A percentile compares a stretch with the other conserved stretches of the same genome.
These are phyloP conservation scores for Fusarium veterinarium DNA, from an alignment of 2,329 filamentous ascomycete genomes.

Conservation along the genomic window DNA sequence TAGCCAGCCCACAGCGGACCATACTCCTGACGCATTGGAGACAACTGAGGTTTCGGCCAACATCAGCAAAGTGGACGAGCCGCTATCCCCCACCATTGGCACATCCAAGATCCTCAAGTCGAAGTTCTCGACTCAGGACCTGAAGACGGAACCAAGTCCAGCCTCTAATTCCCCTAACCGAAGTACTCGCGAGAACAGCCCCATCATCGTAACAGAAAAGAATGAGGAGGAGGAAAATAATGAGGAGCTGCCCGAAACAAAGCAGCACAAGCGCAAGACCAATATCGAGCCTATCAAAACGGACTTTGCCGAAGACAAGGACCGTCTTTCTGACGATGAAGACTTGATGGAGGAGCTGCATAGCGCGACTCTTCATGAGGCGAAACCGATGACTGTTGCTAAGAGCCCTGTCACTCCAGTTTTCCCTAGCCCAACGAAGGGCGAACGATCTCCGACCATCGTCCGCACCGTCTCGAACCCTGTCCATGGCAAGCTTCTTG, in stretches of 20 bases:
- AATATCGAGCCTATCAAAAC: conserved; percentile 68
- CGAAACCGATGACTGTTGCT: conserved; percentile 80
- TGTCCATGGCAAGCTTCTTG: conserved; percentile 57
- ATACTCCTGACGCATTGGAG: conserved; percentile 30
- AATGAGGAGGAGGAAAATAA: background rate
- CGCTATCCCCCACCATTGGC: conserved; percentile 26
- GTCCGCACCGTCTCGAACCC: conserved; percentile 62
- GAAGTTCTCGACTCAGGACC: conserved; percentile 47
- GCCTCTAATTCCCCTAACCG: conserved; percentile 14
- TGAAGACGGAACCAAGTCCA: conserved; percentile 28
- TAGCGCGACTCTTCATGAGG: conserved; percentile 83
- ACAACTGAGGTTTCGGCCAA: conserved; percentile 21
- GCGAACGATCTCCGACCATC: conserved; percentile 42
- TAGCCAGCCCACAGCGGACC: conserved; percentile 27
- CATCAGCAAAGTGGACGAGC: conserved; percentile 23
- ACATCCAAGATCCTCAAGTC: conserved; percentile 40
- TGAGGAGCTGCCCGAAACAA: conserved; percentile 27
- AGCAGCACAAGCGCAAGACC: conserved; percentile 47
- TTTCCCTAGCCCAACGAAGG: conserved; percentile 54
- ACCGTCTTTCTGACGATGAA: conserved; percentile 76
- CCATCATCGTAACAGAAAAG: conserved; percentile 25
- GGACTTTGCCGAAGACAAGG: conserved; percentile 49
- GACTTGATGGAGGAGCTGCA: conserved; percentile 87
- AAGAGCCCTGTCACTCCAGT: conserved; percentile 84
- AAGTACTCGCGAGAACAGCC: conserved; percentile 13